Evolutionary conservation across 371 early-diverging fungal genomes (phyloP).

Genomic region (Capillidium heterosporum): DNA sequence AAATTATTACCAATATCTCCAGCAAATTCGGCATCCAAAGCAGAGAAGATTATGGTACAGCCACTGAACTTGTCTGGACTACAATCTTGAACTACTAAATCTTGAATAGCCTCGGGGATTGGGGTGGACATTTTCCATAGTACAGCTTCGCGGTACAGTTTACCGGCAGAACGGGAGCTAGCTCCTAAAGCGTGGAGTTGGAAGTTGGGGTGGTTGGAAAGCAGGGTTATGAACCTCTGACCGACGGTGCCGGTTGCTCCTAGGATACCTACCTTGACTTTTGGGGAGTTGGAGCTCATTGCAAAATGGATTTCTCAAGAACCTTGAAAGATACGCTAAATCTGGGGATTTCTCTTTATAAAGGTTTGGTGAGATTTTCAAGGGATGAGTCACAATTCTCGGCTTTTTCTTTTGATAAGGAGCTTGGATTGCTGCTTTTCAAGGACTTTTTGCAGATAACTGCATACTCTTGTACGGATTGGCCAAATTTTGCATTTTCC

Average conservation of each 20-base stretch:
- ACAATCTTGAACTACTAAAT: slow-evolving; percentile 50
- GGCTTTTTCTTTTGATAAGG: too few species aligned
- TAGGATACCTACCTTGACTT: slow-evolving; percentile 66
- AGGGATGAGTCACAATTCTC: too few species aligned
- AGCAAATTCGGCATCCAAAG: slow-evolving; percentile 81
- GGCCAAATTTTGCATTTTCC: too few species aligned
- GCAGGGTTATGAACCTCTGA: slow-evolving; percentile 84
- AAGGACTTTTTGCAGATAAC: too few species aligned
- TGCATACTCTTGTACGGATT: too few species aligned
- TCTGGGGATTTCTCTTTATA: too few species aligned
- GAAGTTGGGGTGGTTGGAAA: slow-evolving; percentile 73
- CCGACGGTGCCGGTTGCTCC: slow-evolving; percentile 97
- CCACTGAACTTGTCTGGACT: slow-evolving; percentile 54
- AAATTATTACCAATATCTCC: slow-evolving; percentile 72
- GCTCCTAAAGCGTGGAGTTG: slow-evolving; percentile 78
- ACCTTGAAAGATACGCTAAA: too few species aligned
- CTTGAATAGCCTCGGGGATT: slow-evolving; percentile 41
- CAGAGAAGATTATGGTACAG: slow-evolving; percentile 84
- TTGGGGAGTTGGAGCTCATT: too few species aligned
- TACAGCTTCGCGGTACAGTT: slow-evolving; percentile 52
- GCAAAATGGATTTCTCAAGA: too few species aligned
- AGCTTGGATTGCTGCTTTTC: too few species aligned
- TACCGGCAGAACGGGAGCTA: slow-evolving; percentile 77
- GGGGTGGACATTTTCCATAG: slow-evolving; percentile 75
- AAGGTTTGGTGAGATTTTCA: too few species aligned